These are phyloP conservation scores for Pezicula radicicola DNA, from an alignment of 2,329 filamentous ascomycete genomes.

Conservation along the genomic window DNA sequence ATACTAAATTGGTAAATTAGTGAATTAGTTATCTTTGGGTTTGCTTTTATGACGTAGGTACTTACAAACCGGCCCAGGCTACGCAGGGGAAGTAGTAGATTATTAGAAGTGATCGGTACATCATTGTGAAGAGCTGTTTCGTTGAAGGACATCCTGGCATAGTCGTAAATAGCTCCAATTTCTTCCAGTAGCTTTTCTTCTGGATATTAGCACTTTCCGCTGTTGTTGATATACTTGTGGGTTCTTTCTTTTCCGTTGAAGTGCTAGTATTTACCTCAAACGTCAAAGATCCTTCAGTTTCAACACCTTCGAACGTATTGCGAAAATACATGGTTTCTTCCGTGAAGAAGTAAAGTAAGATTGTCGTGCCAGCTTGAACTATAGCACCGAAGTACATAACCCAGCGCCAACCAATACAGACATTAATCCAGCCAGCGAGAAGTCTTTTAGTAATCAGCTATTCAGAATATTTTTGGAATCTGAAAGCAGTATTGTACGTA, in stretches of 20 bases:
- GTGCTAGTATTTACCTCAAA: no score
- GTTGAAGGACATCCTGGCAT: neutral
- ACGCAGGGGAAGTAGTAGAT: slow-evolving; percentile 27
- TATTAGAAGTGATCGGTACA: slow-evolving; percentile 15
- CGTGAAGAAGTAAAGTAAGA: slow-evolving; percentile 52
- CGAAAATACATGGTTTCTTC: slow-evolving; percentile 46
- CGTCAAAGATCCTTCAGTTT: no score
- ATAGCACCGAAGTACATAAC: slow-evolving; percentile 50
- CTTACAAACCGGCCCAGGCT: slow-evolving; percentile 8
- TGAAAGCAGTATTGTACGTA: neutral
- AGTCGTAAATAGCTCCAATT: neutral
- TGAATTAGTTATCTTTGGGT: no score
- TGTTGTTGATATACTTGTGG: neutral
- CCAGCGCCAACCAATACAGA: slow-evolving; percentile 45
- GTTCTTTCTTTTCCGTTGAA: neutral
- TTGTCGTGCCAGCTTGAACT: slow-evolving; percentile 40
- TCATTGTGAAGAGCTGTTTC: slow-evolving; percentile 18
- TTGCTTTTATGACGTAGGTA: no score
- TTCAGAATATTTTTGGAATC: no score
- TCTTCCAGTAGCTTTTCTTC: neutral
- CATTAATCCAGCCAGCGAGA: slow-evolving; percentile 43
- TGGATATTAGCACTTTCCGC: no score
- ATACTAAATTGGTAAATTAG: slow-evolving; percentile 15
- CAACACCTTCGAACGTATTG: slow-evolving; percentile 1
- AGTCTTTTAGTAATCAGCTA: no score